These are phyloP conservation scores for Diaporthe velutina DNA, from an alignment of 2,329 filamentous ascomycete genomes.

Conservation along the genomic window DNA sequence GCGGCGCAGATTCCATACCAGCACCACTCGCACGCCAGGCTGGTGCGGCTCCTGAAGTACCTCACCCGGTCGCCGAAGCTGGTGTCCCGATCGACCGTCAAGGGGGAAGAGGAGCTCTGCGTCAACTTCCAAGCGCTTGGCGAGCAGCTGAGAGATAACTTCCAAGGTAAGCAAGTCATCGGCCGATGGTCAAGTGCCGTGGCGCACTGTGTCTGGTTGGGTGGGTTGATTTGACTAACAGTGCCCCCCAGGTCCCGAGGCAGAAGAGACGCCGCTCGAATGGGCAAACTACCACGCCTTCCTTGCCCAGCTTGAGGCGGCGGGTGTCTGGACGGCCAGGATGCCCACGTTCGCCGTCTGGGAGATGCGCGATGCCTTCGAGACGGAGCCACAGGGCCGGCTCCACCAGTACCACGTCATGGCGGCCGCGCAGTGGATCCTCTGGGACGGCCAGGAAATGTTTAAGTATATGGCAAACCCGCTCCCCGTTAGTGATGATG, in stretches of 20 bases:
- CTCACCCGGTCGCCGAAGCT: background rate
- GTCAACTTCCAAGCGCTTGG: background rate
- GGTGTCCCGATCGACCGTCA: background rate
- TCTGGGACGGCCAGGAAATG: background rate
- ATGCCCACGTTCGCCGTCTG: background rate
- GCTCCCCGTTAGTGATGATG: background rate
- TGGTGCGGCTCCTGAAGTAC: background rate
- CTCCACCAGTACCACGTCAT: constrained; percentile 7
- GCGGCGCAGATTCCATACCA: background rate
- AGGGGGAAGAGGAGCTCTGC: background rate
- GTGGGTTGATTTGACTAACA: background rate
- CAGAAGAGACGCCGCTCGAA: background rate
- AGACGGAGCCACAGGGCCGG: background rate
- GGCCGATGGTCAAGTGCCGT: background rate
- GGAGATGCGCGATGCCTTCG: constrained; percentile 17
- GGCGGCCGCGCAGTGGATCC: constrained; percentile 6
- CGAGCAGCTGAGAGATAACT: background rate
- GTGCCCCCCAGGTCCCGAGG: background rate
- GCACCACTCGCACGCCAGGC: background rate
- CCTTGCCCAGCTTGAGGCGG: background rate
- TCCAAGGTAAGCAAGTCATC: background rate
- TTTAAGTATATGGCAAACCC: background rate
- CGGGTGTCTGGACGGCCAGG: background rate
- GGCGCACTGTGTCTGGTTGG: background rate
- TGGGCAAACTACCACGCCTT: constrained; percentile 18